These are phyloP conservation scores for Papiliotrema flavescens DNA, from an alignment of 1,284 basidiomycete species.

Conservation along the genomic window DNA sequence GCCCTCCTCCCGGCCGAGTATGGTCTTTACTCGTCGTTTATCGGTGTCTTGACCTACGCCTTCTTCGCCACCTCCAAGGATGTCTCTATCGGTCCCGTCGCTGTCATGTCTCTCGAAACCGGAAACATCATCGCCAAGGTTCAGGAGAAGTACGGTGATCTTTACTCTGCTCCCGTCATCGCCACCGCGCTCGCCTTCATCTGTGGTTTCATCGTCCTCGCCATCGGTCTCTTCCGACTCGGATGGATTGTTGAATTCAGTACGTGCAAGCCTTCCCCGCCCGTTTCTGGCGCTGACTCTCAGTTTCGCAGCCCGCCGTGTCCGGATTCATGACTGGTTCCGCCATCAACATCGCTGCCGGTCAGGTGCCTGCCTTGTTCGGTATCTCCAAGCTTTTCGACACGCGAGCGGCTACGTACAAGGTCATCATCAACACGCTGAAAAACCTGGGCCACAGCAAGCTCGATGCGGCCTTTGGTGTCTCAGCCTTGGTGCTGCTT, in stretches of 20 bases:
- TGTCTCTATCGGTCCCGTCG: conserved; percentile 91
- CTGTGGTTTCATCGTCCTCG: conserved; percentile 88
- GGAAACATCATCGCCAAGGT: conserved; percentile 74
- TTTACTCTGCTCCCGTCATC: conserved; percentile 68
- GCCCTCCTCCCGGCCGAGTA: conserved; percentile 82
- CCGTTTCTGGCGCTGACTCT: background rate
- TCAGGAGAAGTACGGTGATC: conserved; percentile 47
- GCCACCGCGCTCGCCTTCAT: conserved; percentile 83
- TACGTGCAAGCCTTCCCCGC: conserved; percentile 55
- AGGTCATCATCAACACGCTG: conserved; percentile 90
- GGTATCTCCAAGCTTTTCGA: conserved; percentile 71
- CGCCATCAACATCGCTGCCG: conserved; percentile 78
- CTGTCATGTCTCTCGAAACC: conserved; percentile 90
- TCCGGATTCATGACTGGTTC: conserved; percentile 80
- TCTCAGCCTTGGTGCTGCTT: conserved; percentile 61
- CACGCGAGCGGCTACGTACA: conserved; percentile 78
- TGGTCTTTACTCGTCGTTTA: conserved; percentile 93
- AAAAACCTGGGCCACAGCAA: conserved; percentile 61
- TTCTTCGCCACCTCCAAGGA: conserved; percentile 81
- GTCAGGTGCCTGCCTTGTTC: conserved; percentile 81
- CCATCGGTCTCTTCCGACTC: conserved; percentile 82
- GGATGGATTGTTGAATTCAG: conserved; percentile 96
- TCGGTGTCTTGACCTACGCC: conserved; percentile 57
- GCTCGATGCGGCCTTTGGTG: conserved; percentile 85
- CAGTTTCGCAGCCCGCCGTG: conserved; percentile 65